Base-by-base conservation (phyloP, 2,329 filamentous ascomycete genomes). In the Cercospora sp. region DNA sequence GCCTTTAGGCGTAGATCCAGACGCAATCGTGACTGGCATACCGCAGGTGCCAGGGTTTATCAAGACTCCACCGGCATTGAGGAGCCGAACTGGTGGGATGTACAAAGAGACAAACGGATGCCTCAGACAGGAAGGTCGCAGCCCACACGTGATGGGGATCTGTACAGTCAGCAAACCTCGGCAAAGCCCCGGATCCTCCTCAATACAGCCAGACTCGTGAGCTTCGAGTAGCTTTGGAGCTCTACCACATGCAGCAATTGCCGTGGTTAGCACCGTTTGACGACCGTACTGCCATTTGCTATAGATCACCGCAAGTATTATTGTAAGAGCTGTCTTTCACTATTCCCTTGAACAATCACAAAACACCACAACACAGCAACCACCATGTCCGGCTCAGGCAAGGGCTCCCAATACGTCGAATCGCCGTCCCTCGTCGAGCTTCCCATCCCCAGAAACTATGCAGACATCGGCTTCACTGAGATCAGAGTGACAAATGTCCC, bases 401-500 rank as follows among this genome's bases (percentile, higher is more conserved):
- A 64, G 31, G 70, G 66, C 51, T 69, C 64, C 45, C 64, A 69
- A 60, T 73, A 73, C 66, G 20, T 73, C 65, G 69, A 67, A 53
- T 68, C 68, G 8, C 66, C 70, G 7, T 68, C 70, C 18, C 60
- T 71, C 23, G 67, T 68, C 42, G 67, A 72, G 42, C 64, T 73
- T 20, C 63, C 69, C 16, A 63, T 73, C 9, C 71, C 71, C 30
- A 67, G 60, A 40, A 68, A 36, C 69, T 84, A 84, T 76, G 73
- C 78, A 64, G 69, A 76, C 64, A 75, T 82, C 5, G 77, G 76
- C 9, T 82, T 76, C 69, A 79, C 73, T 20, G 73, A 82, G 45
- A 83, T 84, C 70, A 77, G 73, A 59, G 78, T 82, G 6, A 75
- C 76, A 28, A 81, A 83, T 70, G 78, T 83, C 63, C 78, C 77